These are phyloP conservation scores for Bifiguratus adelaidae DNA, from an alignment of 192 early-diverging fungal genomes.

Conservation along the genomic window DNA sequence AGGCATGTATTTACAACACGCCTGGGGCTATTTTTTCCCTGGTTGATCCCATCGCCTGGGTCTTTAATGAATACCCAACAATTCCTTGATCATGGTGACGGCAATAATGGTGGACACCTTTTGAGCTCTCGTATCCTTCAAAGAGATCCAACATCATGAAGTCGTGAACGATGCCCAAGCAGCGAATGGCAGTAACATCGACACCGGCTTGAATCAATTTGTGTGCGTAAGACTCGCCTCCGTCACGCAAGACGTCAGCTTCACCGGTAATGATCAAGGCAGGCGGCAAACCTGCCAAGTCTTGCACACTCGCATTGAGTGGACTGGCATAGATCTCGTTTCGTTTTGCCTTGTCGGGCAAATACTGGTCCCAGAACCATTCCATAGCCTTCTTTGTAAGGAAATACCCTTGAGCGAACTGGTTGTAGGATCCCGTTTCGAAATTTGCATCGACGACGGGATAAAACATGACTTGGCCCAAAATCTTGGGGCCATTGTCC, in stretches of 20 bases:
- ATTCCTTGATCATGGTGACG: no score
- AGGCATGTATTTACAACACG: no score
- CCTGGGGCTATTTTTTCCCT: no score
- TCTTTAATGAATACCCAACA: no score
- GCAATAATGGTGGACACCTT: no score
- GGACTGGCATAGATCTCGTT: background rate
- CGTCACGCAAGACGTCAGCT: slow-evolving; percentile 7
- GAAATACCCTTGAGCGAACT: background rate
- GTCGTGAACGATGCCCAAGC: slow-evolving; percentile 7
- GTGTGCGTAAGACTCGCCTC: slow-evolving; percentile 6
- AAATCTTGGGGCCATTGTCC: background rate
- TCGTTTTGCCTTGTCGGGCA: background rate
- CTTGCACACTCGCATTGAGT: background rate
- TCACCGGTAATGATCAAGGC: slow-evolving; percentile 11
- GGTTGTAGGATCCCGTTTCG: background rate
- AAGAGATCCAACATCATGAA: background rate
- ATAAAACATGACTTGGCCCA: slow-evolving; percentile 6
- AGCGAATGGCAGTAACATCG: slow-evolving; percentile 9
- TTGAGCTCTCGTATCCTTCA: no score
- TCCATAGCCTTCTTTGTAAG: background rate
- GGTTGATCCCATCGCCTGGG: no score
- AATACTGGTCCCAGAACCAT: slow-evolving; percentile 8
- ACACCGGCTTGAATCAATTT: slow-evolving; percentile 4
- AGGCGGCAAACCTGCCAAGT: slow-evolving; percentile 3
- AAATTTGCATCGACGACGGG: background rate